Base-by-base conservation (phyloP, 495 filamentous ascomycete genomes). In the Trichoderma parareesei region DNA sequence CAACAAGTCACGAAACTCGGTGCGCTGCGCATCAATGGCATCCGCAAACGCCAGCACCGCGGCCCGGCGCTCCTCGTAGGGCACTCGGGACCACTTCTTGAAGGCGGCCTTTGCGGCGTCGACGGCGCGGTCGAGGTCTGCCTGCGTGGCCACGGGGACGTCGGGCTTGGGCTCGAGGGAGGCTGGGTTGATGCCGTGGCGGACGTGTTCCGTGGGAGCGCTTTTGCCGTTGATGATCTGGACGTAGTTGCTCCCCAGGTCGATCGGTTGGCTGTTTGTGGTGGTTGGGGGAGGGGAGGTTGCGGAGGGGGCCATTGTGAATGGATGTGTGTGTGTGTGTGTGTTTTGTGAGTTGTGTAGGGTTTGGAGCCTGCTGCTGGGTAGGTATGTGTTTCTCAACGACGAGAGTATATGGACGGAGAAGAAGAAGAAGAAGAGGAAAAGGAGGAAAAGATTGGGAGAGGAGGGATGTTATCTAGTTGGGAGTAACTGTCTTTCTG, bases 41-140 rank as follows among this genome's bases (percentile, higher is more conserved):
- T 76, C 73, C 46, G 80, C 81, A 59, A 84, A 82, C 65, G 84
- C 83, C 55, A 73, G 61, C 4, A 90, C 68, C 13, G 81, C 70
- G 37, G 82, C 78, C 46, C 84, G 80, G 27, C 88, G 81, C 71
- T 83, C 77, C 2, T 75, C 67, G 13, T 74, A 65, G 0, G 78
- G 76, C 10, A 70, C 75, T 48, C 73, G 68, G 41, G 66, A 69
- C 81, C 81, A 84, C 0, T 71, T 71, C 44, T 71, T 68, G 62
- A 81, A 82, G 27, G 81, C 81, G 8, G 71, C 69, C 53, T 73
- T 73, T 13, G 77, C 81, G 11, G 78, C 78, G 10, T 69, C 68
- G 41, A 84, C 81, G 43, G 81, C 79, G 61, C 81, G 77, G 61
- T 83, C 77, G 59, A 84, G 76, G 72, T 84, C 81, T 20, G 76